Conservation (phyloP, 2,329 filamentous ascomycete species). For the Monosporascus sp. region DNA sequence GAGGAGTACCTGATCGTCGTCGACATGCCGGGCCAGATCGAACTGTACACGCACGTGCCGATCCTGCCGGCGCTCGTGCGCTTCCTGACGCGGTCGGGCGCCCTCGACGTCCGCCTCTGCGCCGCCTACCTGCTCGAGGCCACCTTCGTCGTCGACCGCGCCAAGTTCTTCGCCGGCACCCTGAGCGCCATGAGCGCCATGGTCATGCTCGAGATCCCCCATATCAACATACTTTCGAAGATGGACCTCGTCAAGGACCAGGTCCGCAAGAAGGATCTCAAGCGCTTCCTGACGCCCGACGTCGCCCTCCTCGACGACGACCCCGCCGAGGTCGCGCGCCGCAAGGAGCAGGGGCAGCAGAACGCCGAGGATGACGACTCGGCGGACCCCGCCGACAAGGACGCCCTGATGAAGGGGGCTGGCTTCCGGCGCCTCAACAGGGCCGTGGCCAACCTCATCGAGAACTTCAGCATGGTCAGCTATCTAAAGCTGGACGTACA, state of each 20-base stretch:
- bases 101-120: constrained; percentile 85
- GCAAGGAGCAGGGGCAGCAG: constrained; percentile 25
- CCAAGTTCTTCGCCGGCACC: constrained; percentile 96
- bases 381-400: constrained; percentile 58
- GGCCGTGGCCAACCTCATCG: constrained; percentile 85
- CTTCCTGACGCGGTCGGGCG: constrained; percentile 72
- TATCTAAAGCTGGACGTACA: constrained; percentile 87
- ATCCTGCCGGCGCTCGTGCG: constrained; percentile 80
- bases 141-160: constrained; percentile 90
- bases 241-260: constrained; percentile 95
- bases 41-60: constrained; percentile 95
- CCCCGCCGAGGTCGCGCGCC: constrained; percentile 47
- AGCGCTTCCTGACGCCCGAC: constrained; percentile 86
- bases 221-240: constrained; percentile 94
- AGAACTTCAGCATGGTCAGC: constrained; percentile 97
- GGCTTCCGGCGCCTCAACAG: constrained; percentile 80
- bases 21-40: constrained; percentile 98
- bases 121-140: constrained; percentile 92
- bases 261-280: constrained; percentile 80
- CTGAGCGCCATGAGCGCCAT: constrained; percentile 97
- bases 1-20: constrained; percentile 97
- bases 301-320: constrained; percentile 77
- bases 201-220: constrained; percentile 96
- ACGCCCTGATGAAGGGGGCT: constrained; percentile 71
- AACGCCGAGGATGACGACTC: constrained; percentile 45